A percentile compares a stretch with the other conserved stretches of the same genome.
Evolutionary conservation across 2,329 filamentous ascomycete genomes (phyloP).

Genomic region (Neophaeococcomyces mojaviensis): DNA sequence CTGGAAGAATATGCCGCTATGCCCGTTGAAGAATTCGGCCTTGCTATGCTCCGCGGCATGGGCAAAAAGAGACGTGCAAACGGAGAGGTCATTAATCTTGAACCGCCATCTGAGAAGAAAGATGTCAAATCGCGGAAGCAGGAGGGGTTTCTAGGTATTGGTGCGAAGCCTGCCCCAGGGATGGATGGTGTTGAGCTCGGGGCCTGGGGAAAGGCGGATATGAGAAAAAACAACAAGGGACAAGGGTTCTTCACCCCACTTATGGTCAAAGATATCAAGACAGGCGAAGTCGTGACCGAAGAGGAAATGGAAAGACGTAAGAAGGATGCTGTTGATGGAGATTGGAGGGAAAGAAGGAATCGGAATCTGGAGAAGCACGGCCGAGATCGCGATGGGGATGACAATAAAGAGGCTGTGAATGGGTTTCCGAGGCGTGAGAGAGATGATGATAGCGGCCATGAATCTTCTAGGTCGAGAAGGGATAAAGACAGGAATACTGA

Average conservation of each 20-base stretch:
- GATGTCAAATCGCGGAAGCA: slow-evolving; percentile 55
- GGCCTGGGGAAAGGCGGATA: slow-evolving; percentile 63
- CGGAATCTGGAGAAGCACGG: slow-evolving; percentile 35
- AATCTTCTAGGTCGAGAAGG: slow-evolving; percentile 15
- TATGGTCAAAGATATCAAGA: slow-evolving; percentile 53
- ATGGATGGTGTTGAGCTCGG: slow-evolving; percentile 62
- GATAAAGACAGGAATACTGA: slow-evolving; percentile 21
- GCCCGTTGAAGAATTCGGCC: slow-evolving; percentile 90
- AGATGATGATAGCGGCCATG: slow-evolving; percentile 22
- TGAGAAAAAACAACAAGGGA: slow-evolving; percentile 43
- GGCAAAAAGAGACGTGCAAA: slow-evolving; percentile 70
- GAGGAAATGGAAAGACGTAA: slow-evolving; percentile 50
- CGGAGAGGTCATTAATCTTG: slow-evolving; percentile 43
- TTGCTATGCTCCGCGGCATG: slow-evolving; percentile 83
- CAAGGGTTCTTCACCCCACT: slow-evolving; percentile 55
- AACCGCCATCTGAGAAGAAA: slow-evolving; percentile 39
- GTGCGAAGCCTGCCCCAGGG: slow-evolving; percentile 59
- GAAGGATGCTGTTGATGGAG: slow-evolving; percentile 40
- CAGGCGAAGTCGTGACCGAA: slow-evolving; percentile 56
- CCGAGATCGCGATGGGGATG: slow-evolving; percentile 27
- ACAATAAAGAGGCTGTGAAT: slow-evolving; percentile 32
- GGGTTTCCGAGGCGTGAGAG: slow-evolving; percentile 32
- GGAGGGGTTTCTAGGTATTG: slow-evolving; percentile 77
- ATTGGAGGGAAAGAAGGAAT: slow-evolving; percentile 40
- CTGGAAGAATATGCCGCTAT: slow-evolving; percentile 80